Evolutionary conservation across 1,139 yeast species (phyloP), one percentile per base, ranked within the genome.

Genomic region (Scheffersomyces quercinus): DNA sequence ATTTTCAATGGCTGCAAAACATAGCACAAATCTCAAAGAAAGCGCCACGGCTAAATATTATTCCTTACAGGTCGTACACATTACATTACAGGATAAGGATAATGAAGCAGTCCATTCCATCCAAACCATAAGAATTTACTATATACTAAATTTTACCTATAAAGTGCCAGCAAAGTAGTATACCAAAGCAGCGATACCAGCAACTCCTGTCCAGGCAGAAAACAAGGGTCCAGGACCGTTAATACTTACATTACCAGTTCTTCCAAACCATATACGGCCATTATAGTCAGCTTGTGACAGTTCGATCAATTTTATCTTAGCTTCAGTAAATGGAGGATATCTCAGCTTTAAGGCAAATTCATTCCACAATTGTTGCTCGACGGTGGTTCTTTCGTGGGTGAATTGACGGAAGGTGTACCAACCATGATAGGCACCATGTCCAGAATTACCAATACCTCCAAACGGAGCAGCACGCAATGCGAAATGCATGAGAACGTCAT

Each of bases 391-490:
- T 55, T 79, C 81, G 62, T 89, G 96, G 3, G 91, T 78, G 58
- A 91, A 91, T n/a, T 85, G 72, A 45, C 80, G 75, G 68, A 84
- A 85, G 0, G 96, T 88, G 60, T 70, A 75, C 48, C 66, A 68
- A 5, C 97, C 97, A 58, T 91, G 97, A 66, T 90, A 90, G 29
- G 83, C 78, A 10, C 91, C 91, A 44, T 73, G 67, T 0, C 99
- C 99, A 0, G 96, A 88, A 28, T 67, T 63, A 14, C 98, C 97
- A 46, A 90, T 68, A 32, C 99, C 99, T 35, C 98, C 98, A 66
- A 93, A 91, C 24, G 98, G 97, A 5, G 89, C 80, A 46, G 77
- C 75, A n/a, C 74, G 53, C 45, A 87, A 73, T 0, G 81, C 91
- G 36, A 81, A 90, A 49, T 90, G 96, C 56, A 88, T 52, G 43